Percentiles rank a stretch among this genome's conserved stretches.
Conservation (phyloP, 371 early-diverging fungal species). For the Rhizopus delemar region DNA sequence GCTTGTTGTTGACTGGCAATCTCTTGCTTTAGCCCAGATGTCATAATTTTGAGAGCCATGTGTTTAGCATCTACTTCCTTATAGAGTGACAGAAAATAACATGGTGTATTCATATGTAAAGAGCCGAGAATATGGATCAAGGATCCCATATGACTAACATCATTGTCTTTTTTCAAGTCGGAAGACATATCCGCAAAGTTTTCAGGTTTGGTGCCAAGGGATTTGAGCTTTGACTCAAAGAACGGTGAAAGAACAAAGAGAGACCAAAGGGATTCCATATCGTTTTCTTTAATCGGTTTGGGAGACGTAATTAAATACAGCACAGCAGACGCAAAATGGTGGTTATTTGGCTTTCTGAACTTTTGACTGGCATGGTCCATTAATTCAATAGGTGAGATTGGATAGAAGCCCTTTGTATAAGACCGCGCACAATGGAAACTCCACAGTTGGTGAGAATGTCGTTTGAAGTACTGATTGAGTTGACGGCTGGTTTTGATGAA, state of each 20-base stretch:
- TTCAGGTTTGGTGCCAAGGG: not conserved
- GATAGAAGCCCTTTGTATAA: not conserved
- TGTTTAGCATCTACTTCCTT: constrained; percentile 3
- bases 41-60: not conserved
- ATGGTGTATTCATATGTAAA: not conserved
- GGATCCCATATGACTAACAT: not conserved
- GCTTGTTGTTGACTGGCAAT: not conserved
- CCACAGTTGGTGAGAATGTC: constrained; percentile 3
- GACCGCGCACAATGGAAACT: not conserved
- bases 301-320: not conserved
- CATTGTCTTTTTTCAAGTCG: not conserved
- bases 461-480: not conserved
- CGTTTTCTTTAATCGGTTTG: constrained; percentile 1
- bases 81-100: constrained; percentile 2
- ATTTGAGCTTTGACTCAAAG: not conserved
- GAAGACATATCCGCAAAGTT: not conserved
- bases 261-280: constrained; percentile 1
- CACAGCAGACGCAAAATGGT: not conserved
- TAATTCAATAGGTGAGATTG: constrained; percentile 2
- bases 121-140: not conserved
- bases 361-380: constrained; percentile 4
- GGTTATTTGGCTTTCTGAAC: not conserved
- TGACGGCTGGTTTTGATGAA: not conserved
- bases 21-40: not conserved
- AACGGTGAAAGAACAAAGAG: constrained; percentile 2